A percentile compares a stretch with the other conserved stretches of the same genome.
Conservation (phyloP, 192 early-diverging fungal genomes). For the Linnemannia schmuckeri region DNA sequence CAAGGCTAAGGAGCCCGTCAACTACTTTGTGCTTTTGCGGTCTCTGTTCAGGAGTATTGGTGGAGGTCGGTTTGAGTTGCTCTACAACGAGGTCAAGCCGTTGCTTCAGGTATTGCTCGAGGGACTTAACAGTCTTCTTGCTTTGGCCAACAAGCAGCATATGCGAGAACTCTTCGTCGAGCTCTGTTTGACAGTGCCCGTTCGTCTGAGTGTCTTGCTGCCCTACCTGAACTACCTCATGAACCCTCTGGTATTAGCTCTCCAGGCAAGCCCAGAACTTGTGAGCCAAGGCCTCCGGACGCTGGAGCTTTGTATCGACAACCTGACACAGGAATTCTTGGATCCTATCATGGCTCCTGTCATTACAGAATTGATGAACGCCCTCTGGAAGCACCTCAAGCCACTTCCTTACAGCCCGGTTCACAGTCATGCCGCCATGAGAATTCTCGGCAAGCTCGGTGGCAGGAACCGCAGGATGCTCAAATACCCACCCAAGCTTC, state of each 20-base stretch:
- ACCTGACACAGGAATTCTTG: constrained; percentile 95
- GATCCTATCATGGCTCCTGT: constrained; percentile 97
- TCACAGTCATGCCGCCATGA: constrained; percentile 87
- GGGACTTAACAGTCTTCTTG: constrained; percentile 86
- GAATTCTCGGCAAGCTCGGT: constrained; percentile 98
- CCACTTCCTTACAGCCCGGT: constrained; percentile 87
- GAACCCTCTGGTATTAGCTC: constrained; percentile 94
- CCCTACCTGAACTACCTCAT: constrained; percentile 95
- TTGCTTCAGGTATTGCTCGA: constrained; percentile 93
- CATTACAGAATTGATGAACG: constrained; percentile 93
- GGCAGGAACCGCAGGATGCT: constrained; percentile 94
- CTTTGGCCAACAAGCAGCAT: constrained; percentile 82
- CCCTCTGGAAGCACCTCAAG: constrained; percentile 92
- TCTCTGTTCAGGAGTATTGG: constrained; percentile 96
- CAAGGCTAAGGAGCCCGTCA: constrained; percentile 87
- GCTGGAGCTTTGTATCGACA: constrained; percentile 98
- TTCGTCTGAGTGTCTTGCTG: constrained; percentile 91
- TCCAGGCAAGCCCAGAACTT: constrained; percentile 91
- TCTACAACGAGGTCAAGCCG: constrained; percentile 97
- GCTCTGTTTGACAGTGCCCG: constrained; percentile 96
- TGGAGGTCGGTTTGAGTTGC: constrained; percentile 93
- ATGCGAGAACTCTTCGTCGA: constrained; percentile 98
- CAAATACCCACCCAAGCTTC: constrained; percentile 73
- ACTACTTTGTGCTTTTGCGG: constrained; percentile 94
- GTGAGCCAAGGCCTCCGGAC: constrained; percentile 97